Percentiles rank a stretch among this genome's conserved stretches.
Conservation (phyloP, 768 basidiomycete species). For the Trichaptum fuscoviolaceum region DNA sequence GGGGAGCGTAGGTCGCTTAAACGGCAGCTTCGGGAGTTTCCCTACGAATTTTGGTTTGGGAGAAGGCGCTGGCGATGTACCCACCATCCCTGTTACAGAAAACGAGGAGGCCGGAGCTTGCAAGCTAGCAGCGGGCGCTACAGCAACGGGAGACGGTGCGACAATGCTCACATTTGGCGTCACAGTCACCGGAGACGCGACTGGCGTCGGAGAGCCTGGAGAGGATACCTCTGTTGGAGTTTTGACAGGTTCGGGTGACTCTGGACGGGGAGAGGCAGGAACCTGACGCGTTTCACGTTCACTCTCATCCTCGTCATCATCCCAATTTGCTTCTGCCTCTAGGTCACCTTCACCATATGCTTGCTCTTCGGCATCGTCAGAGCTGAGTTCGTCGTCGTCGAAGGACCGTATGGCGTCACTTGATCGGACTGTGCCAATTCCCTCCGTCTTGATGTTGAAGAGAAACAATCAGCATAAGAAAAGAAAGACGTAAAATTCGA, state of each 20-base stretch:
- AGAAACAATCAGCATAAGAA: constrained; percentile 8
- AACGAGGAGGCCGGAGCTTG: not conserved
- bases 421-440: constrained; percentile 78
- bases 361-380: constrained; percentile 41
- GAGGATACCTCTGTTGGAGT: not conserved
- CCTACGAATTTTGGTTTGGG: constrained; percentile 21
- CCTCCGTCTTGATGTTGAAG: constrained; percentile 57
- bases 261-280: constrained; percentile 1
- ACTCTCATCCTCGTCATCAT: constrained; percentile 20
- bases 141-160: not conserved
- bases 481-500: not conserved
- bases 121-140: not conserved
- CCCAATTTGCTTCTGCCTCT: constrained; percentile 21
- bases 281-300: constrained; percentile 4
- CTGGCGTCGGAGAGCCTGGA: not conserved
- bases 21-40: constrained; percentile 16
- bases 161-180: not conserved
- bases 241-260: not conserved
- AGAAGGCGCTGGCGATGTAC: constrained; percentile 19
- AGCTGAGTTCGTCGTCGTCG: constrained; percentile 74
- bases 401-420: constrained; percentile 43
- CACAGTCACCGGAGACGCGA: not conserved
- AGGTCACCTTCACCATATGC: constrained; percentile 30
- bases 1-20: constrained; percentile 12
- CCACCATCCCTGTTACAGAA: not conserved